Evolutionary conservation across 192 early-diverging fungal genomes (phyloP), one percentile per base, ranked within the genome.

Genomic region (Coemansia furcata): DNA sequence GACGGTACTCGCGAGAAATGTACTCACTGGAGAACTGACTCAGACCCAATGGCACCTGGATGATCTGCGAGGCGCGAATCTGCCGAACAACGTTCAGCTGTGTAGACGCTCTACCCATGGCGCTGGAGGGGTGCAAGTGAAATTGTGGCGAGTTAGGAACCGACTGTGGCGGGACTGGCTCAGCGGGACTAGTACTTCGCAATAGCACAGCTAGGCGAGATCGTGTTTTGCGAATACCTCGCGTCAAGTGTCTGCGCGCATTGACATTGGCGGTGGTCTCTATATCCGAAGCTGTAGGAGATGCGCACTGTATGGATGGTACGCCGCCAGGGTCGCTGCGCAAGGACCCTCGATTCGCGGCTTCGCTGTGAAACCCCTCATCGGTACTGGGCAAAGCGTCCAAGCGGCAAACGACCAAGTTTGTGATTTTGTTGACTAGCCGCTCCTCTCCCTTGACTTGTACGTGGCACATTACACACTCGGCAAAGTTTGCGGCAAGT

Each of bases 1-100:
- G 61, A 7, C 79, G 79, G 71, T 82, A 82, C 68, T 82, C 79
- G 62, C 79, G 74, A 58, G 79, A 82, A 38, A 82, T 67, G 17
- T 62, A 67, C 62, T 82, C 74, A 62, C 73, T 73, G 19, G 74
- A 55, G n/a, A 82, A 82, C 74, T 76, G 74, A 49, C 79, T 82
- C 79, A 82, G 68, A 1, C 68, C 71, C 26, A 19, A 44, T 21
- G 79, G 79, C 54, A 82, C 68, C 21, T 70, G 71, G 26, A 82
- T 58, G 6, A 71, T 33, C 17, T 76, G 79, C 37, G 79, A 67
- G 6, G 79, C 74, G 30, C 65, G 69, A 36, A 82, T 76, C 50
- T 82, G 79, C 12, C 74, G 70, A 47, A 69, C 73, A 15, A 70
- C 71, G 38, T 57, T 49, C 40, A 30, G 65, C 42, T 35, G 57